Percentiles rank a stretch among this genome's conserved stretches.
Conservation (phyloP, 208 protist genomes). For the Trypanosoma boissoni region DNA sequence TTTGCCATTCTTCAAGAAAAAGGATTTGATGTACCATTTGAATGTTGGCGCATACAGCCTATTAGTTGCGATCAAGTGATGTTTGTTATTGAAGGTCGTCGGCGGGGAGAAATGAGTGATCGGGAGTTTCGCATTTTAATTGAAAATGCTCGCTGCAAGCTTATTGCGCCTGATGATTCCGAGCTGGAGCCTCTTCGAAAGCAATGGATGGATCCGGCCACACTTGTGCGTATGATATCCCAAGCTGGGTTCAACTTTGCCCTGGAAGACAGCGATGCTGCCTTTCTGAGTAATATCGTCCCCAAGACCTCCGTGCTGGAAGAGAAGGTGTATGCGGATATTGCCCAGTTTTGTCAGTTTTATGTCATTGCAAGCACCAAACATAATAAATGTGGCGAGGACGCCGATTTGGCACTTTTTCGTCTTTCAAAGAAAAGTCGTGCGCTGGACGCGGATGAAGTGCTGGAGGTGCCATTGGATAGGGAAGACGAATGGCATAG, state of each 20-base stretch:
- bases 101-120: slow-evolving; percentile 77
- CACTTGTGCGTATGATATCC: slow-evolving; percentile 73
- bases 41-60: slow-evolving; percentile 77
- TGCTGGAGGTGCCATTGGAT: slow-evolving; percentile 16
- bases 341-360: slow-evolving; percentile 84
- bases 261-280: slow-evolving; percentile 70
- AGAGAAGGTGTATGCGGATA: slow-evolving; percentile 81
- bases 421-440: slow-evolving; percentile 64
- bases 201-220: slow-evolving; percentile 66
- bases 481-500: slow-evolving; percentile 48
- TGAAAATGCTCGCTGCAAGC: slow-evolving; percentile 71
- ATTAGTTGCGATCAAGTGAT: slow-evolving; percentile 66
- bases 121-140: slow-evolving; percentile 85
- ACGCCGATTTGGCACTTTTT: slow-evolving; percentile 86
- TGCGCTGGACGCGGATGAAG: slow-evolving; percentile 36
- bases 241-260: slow-evolving; percentile 88
- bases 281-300: slow-evolving; percentile 56
- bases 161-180: slow-evolving; percentile 74
- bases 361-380: slow-evolving; percentile 66
- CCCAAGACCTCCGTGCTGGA: slow-evolving; percentile 76
- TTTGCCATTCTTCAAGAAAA: slow-evolving; percentile 90
- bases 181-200: slow-evolving; percentile 67
- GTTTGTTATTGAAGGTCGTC: slow-evolving; percentile 71
- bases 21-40: slow-evolving; percentile 88
- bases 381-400: slow-evolving; percentile 88